Conservation (phyloP, 345 rosid species). For the Brassica carinata region DNA sequence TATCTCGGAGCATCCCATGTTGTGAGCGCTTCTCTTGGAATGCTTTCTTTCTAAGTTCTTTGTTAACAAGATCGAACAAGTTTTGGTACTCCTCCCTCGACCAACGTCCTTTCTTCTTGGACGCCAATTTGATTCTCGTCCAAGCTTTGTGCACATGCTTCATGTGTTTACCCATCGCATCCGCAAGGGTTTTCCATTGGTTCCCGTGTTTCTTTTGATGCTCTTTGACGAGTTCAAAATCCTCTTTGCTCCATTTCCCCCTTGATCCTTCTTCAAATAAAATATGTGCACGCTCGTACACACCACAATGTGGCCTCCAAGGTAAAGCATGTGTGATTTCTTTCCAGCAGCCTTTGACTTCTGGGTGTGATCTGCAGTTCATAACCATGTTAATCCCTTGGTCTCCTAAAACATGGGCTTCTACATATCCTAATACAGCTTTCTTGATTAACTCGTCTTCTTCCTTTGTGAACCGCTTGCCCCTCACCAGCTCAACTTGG, state of each 20-base stretch:
- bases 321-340: constrained; percentile 66
- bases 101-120: constrained; percentile 59
- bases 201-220: constrained; percentile 58
- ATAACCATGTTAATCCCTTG: constrained; percentile 64
- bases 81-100: constrained; percentile 67
- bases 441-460: constrained; percentile 60
- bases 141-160: constrained; percentile 72
- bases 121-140: constrained; percentile 54
- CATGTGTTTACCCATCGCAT: constrained; percentile 58
- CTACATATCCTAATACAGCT: constrained; percentile 59
- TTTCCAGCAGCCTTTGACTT: constrained; percentile 65
- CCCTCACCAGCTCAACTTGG: constrained; percentile 46
- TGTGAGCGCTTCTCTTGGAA: constrained; percentile 49
- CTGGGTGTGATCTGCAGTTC: constrained; percentile 43
- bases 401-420: constrained; percentile 57
- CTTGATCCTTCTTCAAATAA: constrained; percentile 55
- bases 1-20: constrained; percentile 38
- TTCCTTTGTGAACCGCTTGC: constrained; percentile 67
- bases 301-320: constrained; percentile 50
- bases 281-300: constrained; percentile 60
- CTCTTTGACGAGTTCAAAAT: constrained; percentile 48
- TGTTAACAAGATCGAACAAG: constrained; percentile 67
- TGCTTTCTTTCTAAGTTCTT: constrained; percentile 59
- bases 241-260: constrained; percentile 64
- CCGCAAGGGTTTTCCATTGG: constrained; percentile 47